Conservation (phyloP, 2,329 filamentous ascomycete genomes). For the Trichothecium roseum region DNA sequence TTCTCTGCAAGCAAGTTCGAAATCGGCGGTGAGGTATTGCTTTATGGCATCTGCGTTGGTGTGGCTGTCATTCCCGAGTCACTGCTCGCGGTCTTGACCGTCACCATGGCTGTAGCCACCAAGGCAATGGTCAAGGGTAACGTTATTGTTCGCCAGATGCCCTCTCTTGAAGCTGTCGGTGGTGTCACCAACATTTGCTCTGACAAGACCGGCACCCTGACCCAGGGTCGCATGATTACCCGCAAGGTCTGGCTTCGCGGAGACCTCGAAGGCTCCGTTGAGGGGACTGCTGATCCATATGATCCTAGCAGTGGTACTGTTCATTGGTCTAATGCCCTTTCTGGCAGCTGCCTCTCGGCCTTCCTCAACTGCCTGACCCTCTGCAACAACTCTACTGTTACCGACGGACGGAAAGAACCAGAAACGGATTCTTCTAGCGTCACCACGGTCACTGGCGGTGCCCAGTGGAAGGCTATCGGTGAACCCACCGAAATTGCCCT, state of each 20-base stretch:
- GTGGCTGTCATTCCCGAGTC: slow-evolving; percentile 57
- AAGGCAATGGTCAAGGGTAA: slow-evolving; percentile 55
- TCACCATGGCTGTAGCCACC: slow-evolving; percentile 59
- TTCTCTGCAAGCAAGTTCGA: slow-evolving; percentile 47
- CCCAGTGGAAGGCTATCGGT: slow-evolving; percentile 48
- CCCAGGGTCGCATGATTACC: slow-evolving; percentile 56
- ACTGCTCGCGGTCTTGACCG: slow-evolving; percentile 59
- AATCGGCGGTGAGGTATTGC: slow-evolving; percentile 44
- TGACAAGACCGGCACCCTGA: slow-evolving; percentile 60
- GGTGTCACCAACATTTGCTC: slow-evolving; percentile 63
- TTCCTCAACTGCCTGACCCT: slow-evolving; percentile 47
- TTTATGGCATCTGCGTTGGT: slow-evolving; percentile 51
- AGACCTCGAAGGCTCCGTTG: slow-evolving; percentile 40
- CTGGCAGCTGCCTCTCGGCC: slow-evolving; percentile 28
- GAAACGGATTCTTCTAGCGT: slow-evolving; percentile 35
- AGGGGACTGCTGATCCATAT: slow-evolving; percentile 46
- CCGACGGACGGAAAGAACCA: slow-evolving; percentile 34
- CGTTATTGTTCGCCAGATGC: slow-evolving; percentile 55
- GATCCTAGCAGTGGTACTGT: slow-evolving; percentile 49
- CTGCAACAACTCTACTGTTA: slow-evolving; percentile 49
- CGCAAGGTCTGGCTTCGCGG: slow-evolving; percentile 51
- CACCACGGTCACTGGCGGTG: slow-evolving; percentile 28
- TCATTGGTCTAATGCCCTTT: slow-evolving; percentile 29
- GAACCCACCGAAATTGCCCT: slow-evolving; percentile 67
- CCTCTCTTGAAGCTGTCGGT: slow-evolving; percentile 55